A percentile compares a stretch with the other conserved stretches of the same genome.
Conservation (phyloP, 441 rosid genomes). For the Pelargonium fulgidum region DNA sequence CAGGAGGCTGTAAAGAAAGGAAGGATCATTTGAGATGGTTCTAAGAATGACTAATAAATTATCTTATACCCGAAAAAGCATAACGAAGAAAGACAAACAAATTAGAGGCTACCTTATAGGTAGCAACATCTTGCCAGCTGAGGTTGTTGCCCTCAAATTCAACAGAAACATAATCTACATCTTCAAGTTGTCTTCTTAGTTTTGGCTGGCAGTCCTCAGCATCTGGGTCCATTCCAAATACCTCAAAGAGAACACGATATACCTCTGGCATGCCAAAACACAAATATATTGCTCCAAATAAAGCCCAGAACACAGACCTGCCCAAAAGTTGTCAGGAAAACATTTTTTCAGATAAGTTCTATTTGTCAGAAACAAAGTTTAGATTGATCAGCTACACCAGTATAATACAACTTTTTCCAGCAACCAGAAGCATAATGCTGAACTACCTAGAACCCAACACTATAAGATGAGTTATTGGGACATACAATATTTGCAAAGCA, state of each 20-base stretch:
- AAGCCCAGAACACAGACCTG: conserved; percentile 91
- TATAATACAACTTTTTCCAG: not conserved
- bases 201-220: conserved; percentile 87
- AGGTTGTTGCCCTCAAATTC: conserved; percentile 82
- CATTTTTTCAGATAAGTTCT: not conserved
- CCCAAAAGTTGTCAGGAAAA: conserved; percentile 10
- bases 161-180: conserved; percentile 84
- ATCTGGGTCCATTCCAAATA: conserved; percentile 97
- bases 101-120: conserved; percentile 57
- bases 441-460: not conserved
- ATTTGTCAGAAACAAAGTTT: not conserved
- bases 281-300: conserved; percentile 87
- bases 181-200: conserved; percentile 85
- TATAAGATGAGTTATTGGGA: not conserved
- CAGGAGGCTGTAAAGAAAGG: conserved; percentile 56
- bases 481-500: not conserved
- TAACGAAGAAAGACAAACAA: not conserved
- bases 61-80: not conserved
- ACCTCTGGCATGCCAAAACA: conserved; percentile 98
- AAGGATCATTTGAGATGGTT: conserved; percentile 5
- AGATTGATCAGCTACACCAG: not conserved
- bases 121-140: conserved; percentile 85
- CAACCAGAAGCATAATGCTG: not conserved
- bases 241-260: conserved; percentile 86
- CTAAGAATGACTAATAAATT: not conserved